Base-by-base conservation (phyloP, 2,329 filamentous ascomycete species). In the Onygenales sp. region DNA sequence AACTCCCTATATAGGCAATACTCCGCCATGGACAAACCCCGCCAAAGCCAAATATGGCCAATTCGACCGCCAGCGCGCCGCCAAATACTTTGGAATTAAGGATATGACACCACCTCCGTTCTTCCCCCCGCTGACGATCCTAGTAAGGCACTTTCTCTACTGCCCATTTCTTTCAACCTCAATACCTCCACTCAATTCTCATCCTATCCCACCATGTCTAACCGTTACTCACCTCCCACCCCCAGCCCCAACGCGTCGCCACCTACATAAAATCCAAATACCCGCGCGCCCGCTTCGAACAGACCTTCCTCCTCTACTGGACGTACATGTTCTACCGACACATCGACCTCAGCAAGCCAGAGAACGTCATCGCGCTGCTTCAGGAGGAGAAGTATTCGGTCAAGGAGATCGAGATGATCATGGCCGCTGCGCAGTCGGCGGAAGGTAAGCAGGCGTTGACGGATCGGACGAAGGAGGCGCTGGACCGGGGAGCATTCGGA, bases 401-500 rank as follows among this genome's bases (percentile, higher is more conserved):
- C 0, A 65, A 70, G 2, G 77, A 88, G 46, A 77, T 83, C 1
- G 63, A 72, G 9, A 67, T 67, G 17, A 83, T 89, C 51, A 58
- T 88, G 53, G 63, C 69, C 2, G 80, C 76, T 0, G 74, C 78
- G 0, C 68, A 63, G 6, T 74, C 74, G 21, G 72, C 76, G 4
- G 70, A 78, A 57, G 71, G 70, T 60, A 82, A 82, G 63, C 67
- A 77, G 53, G 68, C 64, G n/a, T 68, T 88, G 32, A 77, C 77
- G 54, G 71, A 68, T 4, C 77, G 77, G 43, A 90, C 86, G 14
- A 74, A 80, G 55, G 75, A 76, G 58, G 85, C 80, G 0, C 66
- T 88, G 13, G 77, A 80, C 39, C 73, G 71, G 49, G 87, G 87
- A 0, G 87, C 87, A 0, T 92, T 87, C 67, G 88, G 88, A 0